phyloP scores from a whole-genome alignment of 2,329 filamentous ascomycete genomes.

The Fusarium compactum region DNA sequence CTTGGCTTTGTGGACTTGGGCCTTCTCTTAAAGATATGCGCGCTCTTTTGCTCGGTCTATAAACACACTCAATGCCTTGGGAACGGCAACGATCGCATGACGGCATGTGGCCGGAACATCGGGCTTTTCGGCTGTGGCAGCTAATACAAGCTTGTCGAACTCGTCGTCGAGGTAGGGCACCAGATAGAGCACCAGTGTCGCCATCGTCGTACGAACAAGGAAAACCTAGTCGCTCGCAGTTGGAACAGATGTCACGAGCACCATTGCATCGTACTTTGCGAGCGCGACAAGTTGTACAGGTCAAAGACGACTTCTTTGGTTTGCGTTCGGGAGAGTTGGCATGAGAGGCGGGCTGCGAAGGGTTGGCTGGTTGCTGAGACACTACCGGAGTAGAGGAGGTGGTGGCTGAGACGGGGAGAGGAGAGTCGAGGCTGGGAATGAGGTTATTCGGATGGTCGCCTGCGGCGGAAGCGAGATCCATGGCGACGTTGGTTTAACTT shows the following conservation, averaged over 20 bases:
- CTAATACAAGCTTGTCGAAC: slow-evolving; percentile 69
- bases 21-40: slow-evolving; percentile 46
- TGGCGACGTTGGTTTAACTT: slow-evolving; percentile 41
- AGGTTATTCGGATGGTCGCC: slow-evolving; percentile 48
- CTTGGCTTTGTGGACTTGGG: slow-evolving; percentile 52
- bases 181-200: slow-evolving; percentile 56
- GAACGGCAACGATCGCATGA: slow-evolving; percentile 63
- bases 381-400: slow-evolving; percentile 22
- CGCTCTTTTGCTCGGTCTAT: slow-evolving; percentile 62
- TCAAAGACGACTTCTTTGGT: slow-evolving; percentile 59
- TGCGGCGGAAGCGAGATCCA: slow-evolving; percentile 47
- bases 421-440: slow-evolving; percentile 43
- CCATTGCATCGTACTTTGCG: slow-evolving; percentile 71
- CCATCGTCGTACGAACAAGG: slow-evolving; percentile 68
- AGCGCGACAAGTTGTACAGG: slow-evolving; percentile 66
- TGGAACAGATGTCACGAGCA: slow-evolving; percentile 65
- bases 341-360: slow-evolving; percentile 43
- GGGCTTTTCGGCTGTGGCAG: slow-evolving; percentile 69
- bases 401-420: slow-evolving; percentile 31
- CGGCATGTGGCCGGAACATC: slow-evolving; percentile 69
- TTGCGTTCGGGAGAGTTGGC: slow-evolving; percentile 51
- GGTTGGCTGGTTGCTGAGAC: slow-evolving; percentile 27
- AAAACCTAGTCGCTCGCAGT: slow-evolving; percentile 70
- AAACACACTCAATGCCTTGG: slow-evolving; percentile 68
- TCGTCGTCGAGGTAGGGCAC: slow-evolving; percentile 63